Evolutionary conservation across 495 filamentous ascomycete genomes (phyloP).

Genomic region (Venustampulla echinocandica): DNA sequence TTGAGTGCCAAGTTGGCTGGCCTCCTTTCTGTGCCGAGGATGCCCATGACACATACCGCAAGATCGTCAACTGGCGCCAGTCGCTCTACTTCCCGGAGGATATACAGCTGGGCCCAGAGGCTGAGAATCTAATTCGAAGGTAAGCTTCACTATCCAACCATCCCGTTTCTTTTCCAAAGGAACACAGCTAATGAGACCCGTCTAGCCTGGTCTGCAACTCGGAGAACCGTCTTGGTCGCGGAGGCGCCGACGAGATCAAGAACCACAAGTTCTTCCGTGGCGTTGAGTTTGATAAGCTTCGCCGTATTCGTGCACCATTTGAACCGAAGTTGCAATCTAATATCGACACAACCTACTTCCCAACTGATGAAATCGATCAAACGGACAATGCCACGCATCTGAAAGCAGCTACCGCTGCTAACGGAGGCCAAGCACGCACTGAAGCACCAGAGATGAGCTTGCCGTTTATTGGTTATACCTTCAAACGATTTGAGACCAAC

Average conservation of each 20-base stretch:
- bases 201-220: constrained; percentile 85
- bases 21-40: constrained; percentile 98
- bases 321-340: constrained; percentile 86
- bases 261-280: constrained; percentile 91
- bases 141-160: constrained; percentile 35
- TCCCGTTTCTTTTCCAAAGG: not conserved
- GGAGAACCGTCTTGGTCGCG: constrained; percentile 77
- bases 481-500: constrained; percentile 91
- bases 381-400: constrained; percentile 70
- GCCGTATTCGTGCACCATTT: constrained; percentile 88
- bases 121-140: constrained; percentile 81
- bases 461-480: constrained; percentile 97
- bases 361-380: constrained; percentile 94
- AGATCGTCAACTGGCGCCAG: constrained; percentile 97
- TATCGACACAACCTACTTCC: constrained; percentile 97
- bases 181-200: constrained; percentile 2
- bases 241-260: constrained; percentile 84
- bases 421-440: constrained; percentile 28
- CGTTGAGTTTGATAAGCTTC: constrained; percentile 85
- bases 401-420: constrained; percentile 40
- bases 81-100: constrained; percentile 96
- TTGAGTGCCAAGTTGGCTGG: constrained; percentile 98
- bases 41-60: constrained; percentile 93
- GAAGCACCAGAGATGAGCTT: constrained; percentile 77
- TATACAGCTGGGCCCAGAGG: constrained; percentile 74